Base-by-base conservation (phyloP, 2,329 filamentous ascomycete genomes). In the Fusarium mangiferae region DNA sequence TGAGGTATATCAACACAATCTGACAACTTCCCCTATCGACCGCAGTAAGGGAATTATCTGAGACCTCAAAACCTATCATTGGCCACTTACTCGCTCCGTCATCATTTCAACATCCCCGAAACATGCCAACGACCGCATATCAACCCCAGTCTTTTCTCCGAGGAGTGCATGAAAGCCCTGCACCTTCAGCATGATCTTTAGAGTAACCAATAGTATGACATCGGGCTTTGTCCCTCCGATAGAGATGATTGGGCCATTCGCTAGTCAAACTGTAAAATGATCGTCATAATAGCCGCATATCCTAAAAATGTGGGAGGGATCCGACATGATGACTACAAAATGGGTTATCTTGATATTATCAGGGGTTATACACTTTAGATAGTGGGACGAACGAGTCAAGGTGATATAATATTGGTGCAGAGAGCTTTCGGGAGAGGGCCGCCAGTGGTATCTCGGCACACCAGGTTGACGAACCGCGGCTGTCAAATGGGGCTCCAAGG, bases 231-330 rank as follows among this genome's bases (percentile, higher is more conserved):
- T 0, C 1, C n/a, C 33, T 68, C 64, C 48, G 56, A 0, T 22
- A 1, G 4, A n/a, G 18, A 0, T 58, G 36, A 65, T 70, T 70
- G 51, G 58, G 18, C n/a, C 17, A 2, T 18, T 1, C 6, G 6
- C n/a, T 14, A 44, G 11, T 24, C 12, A 14, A 18, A 48, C 20
- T 35, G 15, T 36, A 41, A 3, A 36, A 35, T 17, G 26, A 15
- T 57, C 49, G 44, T 57, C 57, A 69, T 64, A 17, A 18, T 56
- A 63, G 28, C 17, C 35, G 57, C 35, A 63, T 57, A 6, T 18
- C 3, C 20, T 38, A 24, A 36, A 30, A 17, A 8, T 8, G 39
- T 24, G 33, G 22, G 9, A 11, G 14, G 5, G 13, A 20, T 20
- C 9, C 2, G 22, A 18, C 26, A 56, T 22, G 13, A n/a, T 56